Base-by-base conservation (phyloP, 768 basidiomycete genomes). In the Termitomyces sp. region DNA sequence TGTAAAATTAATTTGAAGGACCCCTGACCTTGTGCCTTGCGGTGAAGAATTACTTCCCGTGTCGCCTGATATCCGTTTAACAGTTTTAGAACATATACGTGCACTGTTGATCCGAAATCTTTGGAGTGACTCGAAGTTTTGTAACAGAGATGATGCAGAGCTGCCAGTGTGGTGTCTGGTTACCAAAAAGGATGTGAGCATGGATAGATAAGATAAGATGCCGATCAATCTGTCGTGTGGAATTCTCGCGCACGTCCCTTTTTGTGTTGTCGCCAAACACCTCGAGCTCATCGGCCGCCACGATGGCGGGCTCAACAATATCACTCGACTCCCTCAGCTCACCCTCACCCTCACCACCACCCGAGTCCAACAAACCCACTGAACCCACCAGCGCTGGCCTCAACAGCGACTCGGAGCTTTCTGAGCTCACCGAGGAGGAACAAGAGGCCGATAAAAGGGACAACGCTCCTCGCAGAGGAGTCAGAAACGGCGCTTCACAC, bases 341-440 rank as follows among this genome's bases (percentile, higher is more conserved):
- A 1, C 87, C 87, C 0, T 87, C 87, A 3, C 86, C 86, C 0
- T 83, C 88, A 9, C 71, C 63, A 52, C 73, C 60, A 26, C 71
- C 70, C 62, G 66, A 62, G 49, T 41, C 62, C 9, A 60, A 56
- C 33, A 60, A 63, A 30, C 63, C 62, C 43, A 33, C 58, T 41
- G 67, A 68, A 50, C 63, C 66, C 11, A 62, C 65, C 56, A 71
- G 64, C 58, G 72, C 72, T 55, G 77, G 72, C 40, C 75, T 86
- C 60, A 83, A 85, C 73, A 77, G 70, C 35, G 88, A 83, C 70
- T 90, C 89, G 6, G 90, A 91, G 73, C 82, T 92, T 58, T 90
- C 88, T 44, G 90, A 90, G 68, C 83, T 92, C 68, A 91, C 89
- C 16, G 89, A 92, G 66, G 89, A 91, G 66, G 88, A 90, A 63